Evolutionary conservation across 306 rosid species (phyloP), one percentile per base, ranked within the genome.

Genomic region (Mimosa pudica): DNA sequence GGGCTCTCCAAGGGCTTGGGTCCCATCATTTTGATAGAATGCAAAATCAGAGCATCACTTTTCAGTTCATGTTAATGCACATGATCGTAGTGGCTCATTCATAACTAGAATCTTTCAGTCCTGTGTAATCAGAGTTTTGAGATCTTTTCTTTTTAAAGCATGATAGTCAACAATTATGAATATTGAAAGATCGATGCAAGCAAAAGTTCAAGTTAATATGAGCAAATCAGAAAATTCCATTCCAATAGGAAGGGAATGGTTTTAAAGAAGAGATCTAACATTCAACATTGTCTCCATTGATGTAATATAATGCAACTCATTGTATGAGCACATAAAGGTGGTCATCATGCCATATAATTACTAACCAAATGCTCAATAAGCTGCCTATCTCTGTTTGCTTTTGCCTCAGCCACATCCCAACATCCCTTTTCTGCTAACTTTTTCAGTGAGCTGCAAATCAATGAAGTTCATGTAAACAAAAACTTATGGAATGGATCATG

Each of bases 351-450:
- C 79, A 78, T 65, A 82, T 54, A 52, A 71, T 68, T 64, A 88
- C 98, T 14, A 32, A 95, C 99, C 94, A 95, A 80, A 90, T 90
- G 93, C 84, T 95, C 96, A 84, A 93, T 90, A 80, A 93, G 95
- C 71, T 93, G 94, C 73, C 86, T 89, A 68, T 95, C 86, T 76
- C 78, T 83, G 71, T 93, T 89, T 81, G 85, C 83, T 82, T 84
- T 91, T 47, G 85, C 91, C 91, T 95, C 99, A 20, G 99, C 99
- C 76, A 93, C 99, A 69, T 93, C 99, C 99, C 99, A 95, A 78
- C 92, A 87, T 84, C 99, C 99, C 76, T 95, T 95, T 88, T 90
- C 98, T 17, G 94, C 99, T 71, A 95, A 79, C 84, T 84, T 89
- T 89, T 91, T 95, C 47, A 95, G 79, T 63, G 97, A 84, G 83